Evolutionary conservation across 2,329 filamentous ascomycete genomes (phyloP), one percentile per base, ranked within the genome.

Genomic region (Microsporum ferrugineum): DNA sequence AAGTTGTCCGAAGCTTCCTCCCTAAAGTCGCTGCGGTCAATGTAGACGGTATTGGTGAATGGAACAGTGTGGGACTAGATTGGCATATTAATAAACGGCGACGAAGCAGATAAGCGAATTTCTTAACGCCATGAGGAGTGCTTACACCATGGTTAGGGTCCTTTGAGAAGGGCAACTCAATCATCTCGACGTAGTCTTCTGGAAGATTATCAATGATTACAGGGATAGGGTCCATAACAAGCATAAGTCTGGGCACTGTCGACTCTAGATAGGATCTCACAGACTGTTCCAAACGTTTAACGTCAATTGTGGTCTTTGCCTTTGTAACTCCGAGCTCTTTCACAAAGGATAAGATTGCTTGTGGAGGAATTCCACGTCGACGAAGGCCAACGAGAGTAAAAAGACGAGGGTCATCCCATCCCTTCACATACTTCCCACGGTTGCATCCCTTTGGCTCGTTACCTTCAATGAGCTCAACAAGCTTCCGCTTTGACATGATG

Each of bases 251-350:
- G 1, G 90, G 90, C 0, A 95, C 89, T 0, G 88, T 91, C 56
- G 83, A 82, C 72, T 95, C 91, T 23, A 96, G 84, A 70, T 95
- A 92, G 65, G 85, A 85, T n/a, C 91, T 84, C 61, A 95, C 84
- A 0, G 85, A 85, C 68, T 91, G 84, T 70, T 95, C 91, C 62
- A 95, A 88, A 14, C 87, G 84, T 59, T 81, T 76, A 49, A 88
- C 84, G 71, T 91, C 84, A 66, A 94, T 94, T 64, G 88, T 84
- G 1, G 87, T 87, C 58, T 84, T 83, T 41, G 86, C 81, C 29
- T 89, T 91, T 0, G 90, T 94, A 38, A 95, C 89, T 38, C 90
- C 90, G 23, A 95, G 83, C 74, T 95, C 89, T 65, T 89, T 88
- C 58, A 95, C 84, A 67, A 95, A 95, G 59, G 88, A 86, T 61